Base-by-base conservation (phyloP, 129 eudicot genomes). In the Flaveria ramosissima region DNA sequence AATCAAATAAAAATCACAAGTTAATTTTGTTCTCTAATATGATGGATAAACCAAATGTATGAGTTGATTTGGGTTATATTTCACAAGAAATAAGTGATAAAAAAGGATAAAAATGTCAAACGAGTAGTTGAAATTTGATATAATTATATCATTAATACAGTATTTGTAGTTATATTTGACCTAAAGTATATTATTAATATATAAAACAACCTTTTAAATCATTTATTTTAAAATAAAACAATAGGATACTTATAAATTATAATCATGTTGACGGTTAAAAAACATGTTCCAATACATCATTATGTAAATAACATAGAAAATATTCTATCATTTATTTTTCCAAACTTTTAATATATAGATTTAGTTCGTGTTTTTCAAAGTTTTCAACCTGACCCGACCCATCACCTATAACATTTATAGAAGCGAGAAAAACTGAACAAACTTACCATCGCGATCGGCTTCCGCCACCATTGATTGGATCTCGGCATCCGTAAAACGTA, bases 381-480 rank as follows among this genome's bases (percentile, higher is more conserved):
- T 53, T 46, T 46, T 27, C 56, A 1, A 36, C 41, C 7, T 5
- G 7, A 32, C 52, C 17, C 9, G 11, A 50, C 75, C 62, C 16
- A 15, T 24, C 68, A 59, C 36, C 65, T 15, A 36, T 50, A 23
- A 48, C 12, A 21, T 17, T 27, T 27, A 27, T 27, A 27, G 43
- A 24, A 60, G 24, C 12, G 13, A 68, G 30, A 51, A 10, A 7
- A 4, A 77, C 16, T 45, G 9, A 19, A 55, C 32, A 52, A 80
- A 83, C 91, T 83, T 77, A 91, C 93, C 53, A 74, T 88, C 92
- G 41, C 87, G 97, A 72, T 91, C 97, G 8, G 97, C 97, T 80
- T 83, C 97, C 64, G 81, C 85, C 24, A 91, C 71, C 97, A 91
- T 91, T 46, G 80, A 87, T 21, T 84, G 85, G 32, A 91, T 81